Conservation (phyloP, 768 basidiomycete species). For the Boletus bicolor region DNA sequence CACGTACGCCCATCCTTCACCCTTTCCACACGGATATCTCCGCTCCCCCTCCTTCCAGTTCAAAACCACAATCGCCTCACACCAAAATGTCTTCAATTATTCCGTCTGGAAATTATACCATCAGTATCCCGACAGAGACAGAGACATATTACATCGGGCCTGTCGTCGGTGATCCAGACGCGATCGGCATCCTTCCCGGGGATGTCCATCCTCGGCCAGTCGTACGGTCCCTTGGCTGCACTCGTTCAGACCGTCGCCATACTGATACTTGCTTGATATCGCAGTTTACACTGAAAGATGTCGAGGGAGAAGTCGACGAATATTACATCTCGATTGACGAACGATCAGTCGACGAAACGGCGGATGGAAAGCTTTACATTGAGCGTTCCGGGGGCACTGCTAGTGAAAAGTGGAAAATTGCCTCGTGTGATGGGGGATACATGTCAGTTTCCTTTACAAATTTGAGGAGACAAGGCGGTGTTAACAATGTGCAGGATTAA, state of each 20-base stretch:
- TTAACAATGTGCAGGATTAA: background rate
- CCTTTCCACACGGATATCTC: background rate
- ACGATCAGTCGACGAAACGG: background rate
- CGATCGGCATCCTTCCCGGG: background rate
- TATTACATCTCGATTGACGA: background rate
- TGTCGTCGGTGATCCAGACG: background rate
- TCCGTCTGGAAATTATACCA: background rate
- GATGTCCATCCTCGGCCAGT: background rate
- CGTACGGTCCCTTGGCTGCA: background rate
- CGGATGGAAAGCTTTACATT: background rate
- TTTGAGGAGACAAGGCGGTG: background rate
- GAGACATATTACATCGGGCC: background rate
- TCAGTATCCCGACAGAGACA: background rate
- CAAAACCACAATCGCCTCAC: background rate
- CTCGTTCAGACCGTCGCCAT: background rate
- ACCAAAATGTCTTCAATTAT: background rate
- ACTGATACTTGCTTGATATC: background rate
- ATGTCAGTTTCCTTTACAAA: background rate
- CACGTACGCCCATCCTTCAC: background rate
- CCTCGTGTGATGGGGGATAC: background rate
- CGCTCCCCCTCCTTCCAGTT: background rate
- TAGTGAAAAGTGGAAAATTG: background rate
- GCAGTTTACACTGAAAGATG: background rate
- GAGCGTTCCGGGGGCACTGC: rapidly evolving
- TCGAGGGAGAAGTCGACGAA: background rate